Conservation (phyloP, 1,139 yeast genomes). For the Taphrina wiesneri region DNA sequence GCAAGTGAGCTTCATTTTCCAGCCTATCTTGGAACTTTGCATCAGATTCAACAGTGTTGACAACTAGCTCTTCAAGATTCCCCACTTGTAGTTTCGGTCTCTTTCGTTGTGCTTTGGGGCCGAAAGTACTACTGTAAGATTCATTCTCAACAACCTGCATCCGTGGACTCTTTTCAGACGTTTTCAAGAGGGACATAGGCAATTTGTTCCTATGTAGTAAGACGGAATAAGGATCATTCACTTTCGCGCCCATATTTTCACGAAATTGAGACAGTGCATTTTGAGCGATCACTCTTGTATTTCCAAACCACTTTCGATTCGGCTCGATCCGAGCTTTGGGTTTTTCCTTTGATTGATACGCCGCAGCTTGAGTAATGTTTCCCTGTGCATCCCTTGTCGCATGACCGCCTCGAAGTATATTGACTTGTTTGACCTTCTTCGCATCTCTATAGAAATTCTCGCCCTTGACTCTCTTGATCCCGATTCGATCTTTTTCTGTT, state of each 20-base stretch:
- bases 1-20: slow-evolving; percentile 39
- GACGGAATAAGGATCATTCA: slow-evolving; percentile 84
- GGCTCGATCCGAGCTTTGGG: slow-evolving; percentile 96
- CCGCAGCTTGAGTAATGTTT: slow-evolving; percentile 82
- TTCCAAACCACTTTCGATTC: slow-evolving; percentile 95
- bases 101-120: slow-evolving; percentile 92
- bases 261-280: slow-evolving; percentile 93
- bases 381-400: slow-evolving; percentile 86
- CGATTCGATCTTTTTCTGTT: slow-evolving; percentile 56
- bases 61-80: slow-evolving; percentile 78
- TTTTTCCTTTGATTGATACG: slow-evolving; percentile 79
- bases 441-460: slow-evolving; percentile 94
- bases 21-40: slow-evolving; percentile 68
- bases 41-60: slow-evolving; percentile 59
- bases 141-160: slow-evolving; percentile 87
- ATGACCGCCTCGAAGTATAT: slow-evolving; percentile 89
- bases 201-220: slow-evolving; percentile 83
- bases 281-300: slow-evolving; percentile 94
- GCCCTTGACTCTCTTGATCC: slow-evolving; percentile 90
- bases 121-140: slow-evolving; percentile 77
- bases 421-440: slow-evolving; percentile 81
- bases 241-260: slow-evolving; percentile 87
- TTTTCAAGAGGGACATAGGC: slow-evolving; percentile 93
- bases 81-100: slow-evolving; percentile 75
- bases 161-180: slow-evolving; percentile 56